Evolutionary conservation across 495 filamentous ascomycete species (phyloP).

Genomic region (Tetracladium marchalianum): DNA sequence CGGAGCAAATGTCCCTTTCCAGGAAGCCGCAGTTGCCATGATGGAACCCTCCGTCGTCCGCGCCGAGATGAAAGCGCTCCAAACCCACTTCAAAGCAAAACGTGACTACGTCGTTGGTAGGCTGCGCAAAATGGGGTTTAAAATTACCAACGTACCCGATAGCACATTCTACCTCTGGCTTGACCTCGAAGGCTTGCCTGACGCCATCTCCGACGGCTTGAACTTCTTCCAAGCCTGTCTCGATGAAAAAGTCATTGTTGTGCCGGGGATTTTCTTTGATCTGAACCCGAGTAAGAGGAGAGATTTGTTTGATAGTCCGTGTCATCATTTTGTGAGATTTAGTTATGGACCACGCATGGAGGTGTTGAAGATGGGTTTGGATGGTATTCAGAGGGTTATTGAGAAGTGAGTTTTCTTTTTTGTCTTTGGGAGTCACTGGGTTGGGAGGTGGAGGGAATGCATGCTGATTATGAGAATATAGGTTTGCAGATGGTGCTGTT

Average conservation of each 20-base stretch:
- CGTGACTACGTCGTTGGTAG: slow-evolving; percentile 78
- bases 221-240: slow-evolving; percentile 95
- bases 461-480: no score
- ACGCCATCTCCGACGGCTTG: slow-evolving; percentile 76
- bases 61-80: slow-evolving; percentile 82
- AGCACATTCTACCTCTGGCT: slow-evolving; percentile 92
- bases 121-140: slow-evolving; percentile 76
- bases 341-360: slow-evolving; percentile 91
- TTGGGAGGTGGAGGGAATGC: no score
- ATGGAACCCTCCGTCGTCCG: slow-evolving; percentile 72
- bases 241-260: slow-evolving; percentile 87
- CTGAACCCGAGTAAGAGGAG: slow-evolving; percentile 82
- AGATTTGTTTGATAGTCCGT: slow-evolving; percentile 90
- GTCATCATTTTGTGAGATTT: slow-evolving; percentile 88
- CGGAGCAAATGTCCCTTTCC: slow-evolving; percentile 90
- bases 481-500: no score
- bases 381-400: slow-evolving; percentile 80
- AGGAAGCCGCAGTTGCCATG: slow-evolving; percentile 88
- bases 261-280: slow-evolving; percentile 88
- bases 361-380: slow-evolving; percentile 70
- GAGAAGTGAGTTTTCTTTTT: slow-evolving; percentile 41
- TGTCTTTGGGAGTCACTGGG: no score
- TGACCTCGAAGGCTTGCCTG: slow-evolving; percentile 55
- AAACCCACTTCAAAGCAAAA: slow-evolving; percentile 76
- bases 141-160: slow-evolving; percentile 65